A percentile compares a stretch with the other conserved stretches of the same genome.
These are phyloP conservation scores for Arthonia radiata DNA, from an alignment of 495 filamentous ascomycete species.

Conservation along the genomic window DNA sequence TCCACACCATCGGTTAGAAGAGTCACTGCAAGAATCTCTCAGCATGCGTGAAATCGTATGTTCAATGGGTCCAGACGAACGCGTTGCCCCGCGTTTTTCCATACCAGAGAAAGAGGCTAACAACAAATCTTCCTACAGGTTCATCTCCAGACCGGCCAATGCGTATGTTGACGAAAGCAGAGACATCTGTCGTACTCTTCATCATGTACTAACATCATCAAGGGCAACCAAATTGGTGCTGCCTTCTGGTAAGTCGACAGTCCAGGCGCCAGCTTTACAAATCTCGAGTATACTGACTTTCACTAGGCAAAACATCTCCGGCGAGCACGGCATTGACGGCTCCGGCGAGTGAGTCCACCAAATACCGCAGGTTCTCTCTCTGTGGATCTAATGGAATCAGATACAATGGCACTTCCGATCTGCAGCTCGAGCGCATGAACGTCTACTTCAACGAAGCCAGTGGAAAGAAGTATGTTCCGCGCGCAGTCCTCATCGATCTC, in stretches of 20 bases:
- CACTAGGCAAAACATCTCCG: constrained; percentile 78
- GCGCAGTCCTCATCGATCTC: constrained; percentile 96
- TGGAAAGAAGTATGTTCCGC: constrained; percentile 96
- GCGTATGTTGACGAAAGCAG: constrained; percentile 29
- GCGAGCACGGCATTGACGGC: constrained; percentile 96
- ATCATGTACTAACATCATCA: constrained; percentile 18
- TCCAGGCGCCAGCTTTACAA: constrained; percentile 5
- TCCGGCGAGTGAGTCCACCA: constrained; percentile 52
- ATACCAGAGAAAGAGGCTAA: constrained; percentile 14
- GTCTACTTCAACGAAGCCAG: constrained; percentile 99
- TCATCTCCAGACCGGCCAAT: constrained; percentile 97
- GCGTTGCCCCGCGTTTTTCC: constrained; percentile 11
- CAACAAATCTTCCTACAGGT: constrained; percentile 36
- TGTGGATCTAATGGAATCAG: constrained; percentile 23
- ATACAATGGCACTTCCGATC: constrained; percentile 92
- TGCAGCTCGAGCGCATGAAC: constrained; percentile 99
- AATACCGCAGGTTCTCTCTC: neutral
- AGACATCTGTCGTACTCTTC: constrained; percentile 1
- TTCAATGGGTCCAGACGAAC: constrained; percentile 13
- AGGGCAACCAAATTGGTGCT: constrained; percentile 99
- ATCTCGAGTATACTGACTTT: constrained; percentile 11
- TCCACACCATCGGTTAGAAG: too few species aligned
- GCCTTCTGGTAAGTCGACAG: constrained; percentile 73
- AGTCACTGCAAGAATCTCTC: too few species aligned
- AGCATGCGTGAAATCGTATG: constrained; percentile 21